These are phyloP conservation scores for Puccinia triticina DNA, from an alignment of 1,284 basidiomycete species.

Conservation along the genomic window DNA sequence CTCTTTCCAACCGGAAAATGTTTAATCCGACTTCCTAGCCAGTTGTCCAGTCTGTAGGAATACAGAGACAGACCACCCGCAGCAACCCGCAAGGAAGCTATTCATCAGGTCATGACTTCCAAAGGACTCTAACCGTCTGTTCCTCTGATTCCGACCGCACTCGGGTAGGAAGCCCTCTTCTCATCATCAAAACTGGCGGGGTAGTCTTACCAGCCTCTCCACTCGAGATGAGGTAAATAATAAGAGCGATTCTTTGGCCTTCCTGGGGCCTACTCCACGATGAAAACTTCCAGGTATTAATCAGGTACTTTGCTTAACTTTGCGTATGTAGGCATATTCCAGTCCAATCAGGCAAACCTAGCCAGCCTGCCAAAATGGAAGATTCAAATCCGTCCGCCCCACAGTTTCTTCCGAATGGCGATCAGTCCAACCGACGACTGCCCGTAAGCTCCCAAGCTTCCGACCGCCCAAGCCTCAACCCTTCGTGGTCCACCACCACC, in stretches of 20 bases:
- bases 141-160: constrained; percentile 10
- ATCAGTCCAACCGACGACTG: neutral
- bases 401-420: neutral
- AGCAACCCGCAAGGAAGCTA: too few species aligned
- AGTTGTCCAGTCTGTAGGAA: too few species aligned
- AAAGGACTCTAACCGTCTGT: neutral
- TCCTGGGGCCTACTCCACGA: too few species aligned
- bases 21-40: too few species aligned
- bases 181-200: neutral
- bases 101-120: neutral
- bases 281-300: too few species aligned
- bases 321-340: neutral
- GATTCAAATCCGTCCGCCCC: neutral
- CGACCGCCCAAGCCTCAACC: neutral
- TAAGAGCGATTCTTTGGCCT: neutral
- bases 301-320: too few species aligned
- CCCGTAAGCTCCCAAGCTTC: neutral
- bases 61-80: too few species aligned
- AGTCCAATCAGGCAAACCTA: neutral
- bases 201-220: neutral
- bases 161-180: constrained; percentile 8
- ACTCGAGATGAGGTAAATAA: constrained; percentile 8
- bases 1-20: too few species aligned
- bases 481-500: neutral
- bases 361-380: neutral